Evolutionary conservation across 2,329 filamentous ascomycete genomes (phyloP), one percentile per base, ranked within the genome.

Genomic region (Chrysosphaeria jannelii): DNA sequence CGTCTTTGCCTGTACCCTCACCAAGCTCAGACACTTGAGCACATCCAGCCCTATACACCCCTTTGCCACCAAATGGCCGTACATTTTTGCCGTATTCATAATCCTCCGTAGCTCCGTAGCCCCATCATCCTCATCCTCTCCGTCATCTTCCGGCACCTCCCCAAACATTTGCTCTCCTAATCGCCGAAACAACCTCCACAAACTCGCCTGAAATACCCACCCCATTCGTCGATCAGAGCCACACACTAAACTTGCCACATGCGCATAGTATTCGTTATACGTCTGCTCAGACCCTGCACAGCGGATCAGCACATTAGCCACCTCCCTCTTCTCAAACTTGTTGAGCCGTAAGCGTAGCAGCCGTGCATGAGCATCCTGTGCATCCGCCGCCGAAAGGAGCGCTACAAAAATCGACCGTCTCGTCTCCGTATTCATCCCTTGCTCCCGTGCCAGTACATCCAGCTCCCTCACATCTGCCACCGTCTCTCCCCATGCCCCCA

Each of bases 211-310:
- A 38, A 93, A 88, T 2, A 74, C 67, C 46, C 81, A 81, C 29
- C 64, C 62, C 33, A 88, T 55, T 34, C 65, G 63, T 32, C 63
- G 63, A 29, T 79, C 72, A 3, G 23, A 13, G 4, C 51, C 51
- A 36, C 78, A 88, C 6, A 91, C 53, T 31, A 67, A 66, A 22
- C 60, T 61, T 7, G 76, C 78, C 18, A 97, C 66, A 1, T 90
- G 50, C 0, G 74, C 72, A 39, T 97, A 97, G 46, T 89, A 97
- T 1, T 72, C 74, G 36, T 97, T 97, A 44, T 91, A 89, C 1
- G 54, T 53, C 27, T 67, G 53, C 44, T 93, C 85, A 3, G 70
- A 68, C 20, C 74, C 74, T 1, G 68, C 67, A 38, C 79, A 91
- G 34, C 85, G 78, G 6, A 91, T 56, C 14, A 97, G 51, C 10